These are phyloP conservation scores for Byssoonygena ceratinophila DNA, from an alignment of 2,329 filamentous ascomycete genomes.

Conservation along the genomic window DNA sequence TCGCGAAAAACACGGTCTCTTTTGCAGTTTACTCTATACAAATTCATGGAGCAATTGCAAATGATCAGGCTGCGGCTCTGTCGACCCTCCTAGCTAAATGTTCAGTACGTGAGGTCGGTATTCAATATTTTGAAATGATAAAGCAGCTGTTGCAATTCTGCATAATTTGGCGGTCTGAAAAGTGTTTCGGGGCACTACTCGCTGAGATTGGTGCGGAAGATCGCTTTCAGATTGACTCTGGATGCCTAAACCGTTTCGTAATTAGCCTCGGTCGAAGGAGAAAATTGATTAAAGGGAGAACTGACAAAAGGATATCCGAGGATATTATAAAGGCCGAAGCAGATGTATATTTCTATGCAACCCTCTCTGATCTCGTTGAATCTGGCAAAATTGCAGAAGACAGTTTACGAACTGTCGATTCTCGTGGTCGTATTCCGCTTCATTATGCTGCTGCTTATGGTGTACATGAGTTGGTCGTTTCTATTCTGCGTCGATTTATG, in stretches of 20 bases:
- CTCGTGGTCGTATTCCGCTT: constrained; percentile 13
- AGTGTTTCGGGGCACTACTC: neutral
- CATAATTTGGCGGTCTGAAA: neutral
- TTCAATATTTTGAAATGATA: neutral
- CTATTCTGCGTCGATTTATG: constrained; percentile 1
- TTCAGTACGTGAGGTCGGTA: neutral
- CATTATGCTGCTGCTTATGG: constrained; percentile 17
- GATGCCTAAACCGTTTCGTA: neutral
- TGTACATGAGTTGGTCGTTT: constrained; percentile 12
- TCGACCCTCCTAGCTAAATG: neutral
- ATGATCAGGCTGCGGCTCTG: neutral
- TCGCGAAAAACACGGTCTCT: neutral
- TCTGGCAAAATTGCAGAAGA: neutral
- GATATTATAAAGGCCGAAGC: neutral
- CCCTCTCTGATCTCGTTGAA: neutral
- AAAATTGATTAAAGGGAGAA: neutral
- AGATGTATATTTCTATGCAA: neutral
- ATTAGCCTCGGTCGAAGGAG: neutral
- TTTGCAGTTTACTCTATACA: neutral
- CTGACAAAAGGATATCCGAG: neutral
- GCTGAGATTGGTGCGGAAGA: neutral
- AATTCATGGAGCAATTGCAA: neutral
- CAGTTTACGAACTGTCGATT: constrained; percentile 7
- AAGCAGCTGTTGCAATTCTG: neutral
- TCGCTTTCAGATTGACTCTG: no score